These are phyloP conservation scores for Hippophae gyantsensis DNA, from an alignment of 306 rosid genomes.

Conservation along the genomic window DNA sequence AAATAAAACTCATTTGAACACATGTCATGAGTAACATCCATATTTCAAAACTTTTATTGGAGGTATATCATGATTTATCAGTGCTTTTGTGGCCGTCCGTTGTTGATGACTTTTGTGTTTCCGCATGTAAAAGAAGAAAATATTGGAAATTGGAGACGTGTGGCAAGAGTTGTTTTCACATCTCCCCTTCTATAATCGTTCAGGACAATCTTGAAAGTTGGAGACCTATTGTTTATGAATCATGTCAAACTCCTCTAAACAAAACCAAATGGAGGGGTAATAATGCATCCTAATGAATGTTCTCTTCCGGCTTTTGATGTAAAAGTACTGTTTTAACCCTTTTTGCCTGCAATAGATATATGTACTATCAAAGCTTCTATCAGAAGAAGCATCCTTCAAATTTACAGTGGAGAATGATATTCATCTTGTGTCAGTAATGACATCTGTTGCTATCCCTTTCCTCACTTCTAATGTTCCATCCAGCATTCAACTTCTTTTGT, in stretches of 20 bases:
- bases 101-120: constrained; percentile 47
- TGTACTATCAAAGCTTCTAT: constrained; percentile 51
- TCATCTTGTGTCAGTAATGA: constrained; percentile 55
- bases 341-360: constrained; percentile 39
- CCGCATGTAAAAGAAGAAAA: constrained; percentile 22
- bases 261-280: constrained; percentile 67
- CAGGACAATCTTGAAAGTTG: constrained; percentile 40
- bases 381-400: constrained; percentile 61
- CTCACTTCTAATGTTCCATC: constrained; percentile 52
- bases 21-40: too few relatives aligned
- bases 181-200: constrained; percentile 64
- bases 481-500: constrained; percentile 56
- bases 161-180: constrained; percentile 68
- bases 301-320: constrained; percentile 51
- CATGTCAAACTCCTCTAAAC: constrained; percentile 40
- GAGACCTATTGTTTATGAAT: constrained; percentile 55
- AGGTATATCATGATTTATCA: too few relatives aligned
- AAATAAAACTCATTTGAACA: constrained; percentile 30
- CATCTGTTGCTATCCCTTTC: constrained; percentile 75
- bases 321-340: constrained; percentile 19
- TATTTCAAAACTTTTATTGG: too few relatives aligned
- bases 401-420: constrained; percentile 58
- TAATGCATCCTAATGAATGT: constrained; percentile 23
- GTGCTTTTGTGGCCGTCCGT: constrained; percentile 39
- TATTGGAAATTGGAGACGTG: constrained; percentile 46